These are phyloP conservation scores for Phytophthora uliginosa DNA, from an alignment of 352 stramenopile species.

Conservation along the genomic window DNA sequence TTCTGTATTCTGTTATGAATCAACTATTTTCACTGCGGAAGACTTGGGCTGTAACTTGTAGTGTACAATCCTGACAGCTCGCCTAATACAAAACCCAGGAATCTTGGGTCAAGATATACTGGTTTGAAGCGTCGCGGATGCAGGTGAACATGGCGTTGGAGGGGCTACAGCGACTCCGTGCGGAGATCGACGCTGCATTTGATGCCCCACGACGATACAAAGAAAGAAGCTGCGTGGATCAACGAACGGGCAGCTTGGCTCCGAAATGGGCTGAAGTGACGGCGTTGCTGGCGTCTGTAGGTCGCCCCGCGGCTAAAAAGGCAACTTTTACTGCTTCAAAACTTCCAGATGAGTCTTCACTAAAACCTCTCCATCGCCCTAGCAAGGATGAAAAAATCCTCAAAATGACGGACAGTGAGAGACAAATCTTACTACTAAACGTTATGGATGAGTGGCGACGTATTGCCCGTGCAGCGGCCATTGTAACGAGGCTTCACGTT, in stretches of 20 bases:
- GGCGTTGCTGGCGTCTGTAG: conserved; percentile 36
- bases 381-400: background rate
- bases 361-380: background rate
- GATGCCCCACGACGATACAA: conserved; percentile 14
- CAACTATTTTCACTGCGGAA: no score
- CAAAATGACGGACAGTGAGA: conserved; percentile 16
- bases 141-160: conserved; percentile 23
- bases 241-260: background rate
- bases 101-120: background rate
- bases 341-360: background rate
- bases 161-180: conserved; percentile 24
- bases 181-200: conserved; percentile 39
- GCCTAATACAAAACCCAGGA: no score
- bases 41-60: no score
- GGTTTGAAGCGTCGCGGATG: conserved; percentile 16
- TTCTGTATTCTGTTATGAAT: no score
- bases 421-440: conserved; percentile 7
- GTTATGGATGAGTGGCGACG: conserved; percentile 19
- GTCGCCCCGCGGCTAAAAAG: conserved; percentile 1
- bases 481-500: conserved; percentile 18
- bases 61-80: no score
- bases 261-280: conserved; percentile 43
- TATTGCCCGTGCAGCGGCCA: background rate
- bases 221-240: background rate
- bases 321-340: background rate